A percentile compares a stretch with the other conserved stretches of the same genome.
Evolutionary conservation across 2,329 filamentous ascomycete species (phyloP).

Genomic region (Pseudogymnoascus sp.): DNA sequence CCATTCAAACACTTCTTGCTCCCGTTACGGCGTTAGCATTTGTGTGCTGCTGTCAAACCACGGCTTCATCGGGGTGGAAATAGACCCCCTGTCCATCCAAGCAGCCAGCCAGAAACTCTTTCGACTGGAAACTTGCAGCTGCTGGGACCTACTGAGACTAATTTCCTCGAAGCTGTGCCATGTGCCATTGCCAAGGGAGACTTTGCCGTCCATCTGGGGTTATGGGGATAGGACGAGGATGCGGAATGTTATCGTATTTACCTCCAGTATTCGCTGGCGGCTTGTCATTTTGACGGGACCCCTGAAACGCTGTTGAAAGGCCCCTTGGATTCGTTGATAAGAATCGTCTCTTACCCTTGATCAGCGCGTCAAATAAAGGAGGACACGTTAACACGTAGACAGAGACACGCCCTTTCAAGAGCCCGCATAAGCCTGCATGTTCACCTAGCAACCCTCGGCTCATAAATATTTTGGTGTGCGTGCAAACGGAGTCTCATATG

Average conservation of each 20-base stretch:
- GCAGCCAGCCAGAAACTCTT: slow-evolving; percentile 20
- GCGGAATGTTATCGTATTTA: not conserved
- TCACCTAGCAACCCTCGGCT: slow-evolving; percentile 7
- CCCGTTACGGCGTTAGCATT: slow-evolving; percentile 24
- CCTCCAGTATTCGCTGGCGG: not conserved
- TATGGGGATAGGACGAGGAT: not conserved
- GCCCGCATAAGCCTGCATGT: slow-evolving; percentile 27
- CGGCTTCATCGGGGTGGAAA: slow-evolving; percentile 20
- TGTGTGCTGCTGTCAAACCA: slow-evolving; percentile 27
- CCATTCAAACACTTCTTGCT: slow-evolving; percentile 27
- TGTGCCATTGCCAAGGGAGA: not conserved
- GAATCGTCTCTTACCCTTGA: slow-evolving; percentile 30
- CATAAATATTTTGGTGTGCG: not conserved
- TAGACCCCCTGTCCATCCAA: slow-evolving; percentile 20
- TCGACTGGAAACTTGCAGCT: slow-evolving; percentile 10
- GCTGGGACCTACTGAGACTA: slow-evolving; percentile 9
- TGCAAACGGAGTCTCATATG: slow-evolving; percentile 38
- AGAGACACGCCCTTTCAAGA: slow-evolving; percentile 30
- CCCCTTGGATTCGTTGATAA: slow-evolving; percentile 8
- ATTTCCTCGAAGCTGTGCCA: slow-evolving; percentile 5
- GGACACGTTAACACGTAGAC: slow-evolving; percentile 35
- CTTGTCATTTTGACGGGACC: not conserved
- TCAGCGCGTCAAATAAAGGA: not conserved
- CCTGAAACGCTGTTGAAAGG: not conserved
- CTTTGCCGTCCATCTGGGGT: not conserved